Evolutionary conservation across 805 yeast genomes (phyloP).

Genomic region (Candida suzukii): DNA sequence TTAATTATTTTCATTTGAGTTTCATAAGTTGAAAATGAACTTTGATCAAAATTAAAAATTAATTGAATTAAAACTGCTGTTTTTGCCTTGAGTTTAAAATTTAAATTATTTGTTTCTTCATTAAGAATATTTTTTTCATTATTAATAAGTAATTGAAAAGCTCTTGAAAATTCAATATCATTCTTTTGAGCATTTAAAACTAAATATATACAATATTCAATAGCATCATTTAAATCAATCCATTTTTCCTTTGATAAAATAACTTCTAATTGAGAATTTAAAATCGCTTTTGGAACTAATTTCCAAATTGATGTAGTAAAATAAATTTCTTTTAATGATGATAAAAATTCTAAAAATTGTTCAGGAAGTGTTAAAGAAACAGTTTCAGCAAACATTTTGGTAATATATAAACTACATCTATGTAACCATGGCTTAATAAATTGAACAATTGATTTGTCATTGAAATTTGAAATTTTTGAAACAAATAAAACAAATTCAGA

Average conservation of each 20-base stretch:
- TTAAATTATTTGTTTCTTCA: slow-evolving; percentile 15
- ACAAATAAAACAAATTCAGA: slow-evolving; percentile 16
- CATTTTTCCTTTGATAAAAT: slow-evolving; percentile 39
- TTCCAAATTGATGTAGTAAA: slow-evolving; percentile 27
- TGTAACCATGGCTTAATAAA: slow-evolving; percentile 45
- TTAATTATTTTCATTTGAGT: slow-evolving; percentile 44
- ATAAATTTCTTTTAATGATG: slow-evolving; percentile 26
- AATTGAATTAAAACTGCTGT: slow-evolving; percentile 39
- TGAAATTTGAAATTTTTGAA: background rate
- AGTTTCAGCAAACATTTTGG: slow-evolving; percentile 56
- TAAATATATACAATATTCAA: slow-evolving; percentile 38
- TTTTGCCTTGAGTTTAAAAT: slow-evolving; percentile 28
- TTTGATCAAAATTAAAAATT: slow-evolving; percentile 41
- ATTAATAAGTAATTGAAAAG: slow-evolving; percentile 58
- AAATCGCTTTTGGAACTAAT: slow-evolving; percentile 34
- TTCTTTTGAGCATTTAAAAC: slow-evolving; percentile 30
- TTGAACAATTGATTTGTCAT: slow-evolving; percentile 15
- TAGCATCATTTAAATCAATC: slow-evolving; percentile 31
- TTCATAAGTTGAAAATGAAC: slow-evolving; percentile 36
- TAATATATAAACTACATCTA: slow-evolving; percentile 51
- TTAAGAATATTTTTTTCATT: slow-evolving; percentile 35
- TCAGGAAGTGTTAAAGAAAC: slow-evolving; percentile 12
- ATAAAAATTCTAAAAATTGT: slow-evolving; percentile 24
- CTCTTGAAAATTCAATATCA: slow-evolving; percentile 36
- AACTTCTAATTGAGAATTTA: slow-evolving; percentile 63